Percentiles rank a stretch among this genome's conserved stretches.
These are phyloP conservation scores for carrot (Daucus carota) DNA, from an alignment of 129 eudicot genomes.

Conservation along the genomic window DNA sequence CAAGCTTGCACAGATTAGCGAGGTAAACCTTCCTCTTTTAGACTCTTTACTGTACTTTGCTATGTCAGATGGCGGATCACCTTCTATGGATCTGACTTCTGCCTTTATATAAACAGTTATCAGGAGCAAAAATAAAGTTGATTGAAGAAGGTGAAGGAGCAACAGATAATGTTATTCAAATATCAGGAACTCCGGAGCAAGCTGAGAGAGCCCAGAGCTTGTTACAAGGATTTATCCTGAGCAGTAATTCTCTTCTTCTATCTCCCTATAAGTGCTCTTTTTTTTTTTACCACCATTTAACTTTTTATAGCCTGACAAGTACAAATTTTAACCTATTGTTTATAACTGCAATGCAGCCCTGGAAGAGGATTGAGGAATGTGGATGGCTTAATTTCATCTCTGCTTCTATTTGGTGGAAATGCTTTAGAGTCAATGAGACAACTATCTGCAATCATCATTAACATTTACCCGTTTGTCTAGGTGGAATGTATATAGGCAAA, in stretches of 20 bases:
- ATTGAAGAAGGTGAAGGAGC: constrained; percentile 62
- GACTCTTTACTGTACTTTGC: not conserved
- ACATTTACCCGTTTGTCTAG: not conserved
- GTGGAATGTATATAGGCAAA: constrained; percentile 2
- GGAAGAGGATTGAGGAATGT: constrained; percentile 45
- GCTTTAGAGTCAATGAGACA: not conserved
- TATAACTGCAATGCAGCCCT: constrained; percentile 38
- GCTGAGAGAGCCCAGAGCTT: constrained; percentile 98
- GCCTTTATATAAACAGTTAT: constrained; percentile 45
- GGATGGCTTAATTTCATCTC: not conserved
- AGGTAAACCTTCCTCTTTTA: constrained; percentile 34
- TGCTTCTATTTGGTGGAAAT: not conserved
- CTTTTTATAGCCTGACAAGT: not conserved
- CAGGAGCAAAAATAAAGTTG: constrained; percentile 89
- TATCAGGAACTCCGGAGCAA: constrained; percentile 94
- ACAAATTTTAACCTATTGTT: constrained; percentile 7
- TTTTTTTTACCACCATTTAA: not conserved
- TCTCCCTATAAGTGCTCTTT: not conserved
- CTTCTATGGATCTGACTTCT: constrained; percentile 12
- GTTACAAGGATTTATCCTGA: constrained; percentile 95
- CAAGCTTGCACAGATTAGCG: constrained; percentile 89
- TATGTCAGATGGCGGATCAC: not conserved
- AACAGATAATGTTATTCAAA: constrained; percentile 71
- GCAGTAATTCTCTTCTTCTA: constrained; percentile 45
- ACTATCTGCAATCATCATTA: not conserved